Evolutionary conservation across 2,329 filamentous ascomycete species (phyloP).

Genomic region (Mollisiaceae sp.): DNA sequence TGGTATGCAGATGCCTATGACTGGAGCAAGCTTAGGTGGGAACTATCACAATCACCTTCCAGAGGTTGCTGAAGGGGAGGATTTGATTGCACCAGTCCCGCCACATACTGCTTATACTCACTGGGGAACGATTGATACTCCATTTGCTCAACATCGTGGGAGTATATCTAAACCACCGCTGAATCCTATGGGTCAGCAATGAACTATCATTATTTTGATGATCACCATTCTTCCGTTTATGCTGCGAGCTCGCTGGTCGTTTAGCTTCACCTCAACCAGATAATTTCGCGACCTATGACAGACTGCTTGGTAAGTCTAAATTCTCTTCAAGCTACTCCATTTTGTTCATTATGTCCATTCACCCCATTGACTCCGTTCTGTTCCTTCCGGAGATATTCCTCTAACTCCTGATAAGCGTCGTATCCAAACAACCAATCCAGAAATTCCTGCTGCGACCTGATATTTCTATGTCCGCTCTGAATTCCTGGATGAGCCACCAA

Average conservation of each 20-base stretch:
- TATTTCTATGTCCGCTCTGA: constrained; percentile 27
- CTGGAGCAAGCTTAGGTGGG: constrained; percentile 17
- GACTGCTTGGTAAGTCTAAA: not conserved
- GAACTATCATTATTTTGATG: not conserved
- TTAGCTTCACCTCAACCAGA: not conserved
- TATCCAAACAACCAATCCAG: constrained; percentile 31
- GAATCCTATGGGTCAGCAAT: constrained; percentile 1
- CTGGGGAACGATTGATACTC: constrained; percentile 34
- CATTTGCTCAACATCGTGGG: constrained; percentile 27
- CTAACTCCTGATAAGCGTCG: constrained; percentile 26
- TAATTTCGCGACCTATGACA: not conserved
- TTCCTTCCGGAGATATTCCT: not conserved
- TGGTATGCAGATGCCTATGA: constrained; percentile 18
- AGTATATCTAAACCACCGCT: constrained; percentile 15
- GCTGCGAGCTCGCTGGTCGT: not conserved
- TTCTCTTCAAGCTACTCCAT: not conserved
- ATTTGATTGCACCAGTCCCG: constrained; percentile 27
- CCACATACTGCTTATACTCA: constrained; percentile 33
- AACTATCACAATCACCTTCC: constrained; percentile 22
- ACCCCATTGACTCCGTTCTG: not conserved
- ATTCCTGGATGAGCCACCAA: constrained; percentile 29
- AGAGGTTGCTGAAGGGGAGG: constrained; percentile 22
- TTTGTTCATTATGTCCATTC: not conserved
- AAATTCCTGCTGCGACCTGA: constrained; percentile 27
- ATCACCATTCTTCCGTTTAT: not conserved